Evolutionary conservation across 306 rosid species (phyloP).

Genomic region (Vicia sativa): DNA sequence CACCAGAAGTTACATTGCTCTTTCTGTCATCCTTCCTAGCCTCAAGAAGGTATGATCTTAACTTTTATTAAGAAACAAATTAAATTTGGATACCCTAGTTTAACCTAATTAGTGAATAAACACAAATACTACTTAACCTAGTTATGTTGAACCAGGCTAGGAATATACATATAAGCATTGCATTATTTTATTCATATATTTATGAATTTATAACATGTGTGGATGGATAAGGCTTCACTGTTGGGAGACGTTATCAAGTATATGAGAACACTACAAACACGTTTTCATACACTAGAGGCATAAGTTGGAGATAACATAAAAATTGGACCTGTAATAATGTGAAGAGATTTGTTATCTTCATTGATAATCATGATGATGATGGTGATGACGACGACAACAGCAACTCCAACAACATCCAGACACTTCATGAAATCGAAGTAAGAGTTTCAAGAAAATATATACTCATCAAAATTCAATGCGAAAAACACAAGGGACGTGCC

Average conservation of each 20-base stretch:
- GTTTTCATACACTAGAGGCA: constrained; percentile 60
- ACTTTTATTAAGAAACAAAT: no score
- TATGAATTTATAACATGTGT: not conserved
- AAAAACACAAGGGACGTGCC: constrained; percentile 50
- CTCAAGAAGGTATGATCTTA: constrained; percentile 66
- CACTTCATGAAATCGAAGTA: constrained; percentile 72
- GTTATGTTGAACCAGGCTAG: not conserved
- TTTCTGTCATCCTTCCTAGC: constrained; percentile 82
- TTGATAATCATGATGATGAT: constrained; percentile 42
- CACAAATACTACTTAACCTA: not conserved
- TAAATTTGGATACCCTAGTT: no score
- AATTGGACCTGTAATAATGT: constrained; percentile 49
- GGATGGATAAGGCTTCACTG: constrained; percentile 93
- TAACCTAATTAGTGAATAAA: not conserved
- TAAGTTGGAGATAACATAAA: constrained; percentile 45
- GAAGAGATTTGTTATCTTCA: constrained; percentile 51
- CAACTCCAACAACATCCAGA: constrained; percentile 36
- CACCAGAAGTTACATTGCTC: constrained; percentile 74
- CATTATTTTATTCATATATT: not conserved
- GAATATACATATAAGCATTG: no score
- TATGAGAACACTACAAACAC: constrained; percentile 65
- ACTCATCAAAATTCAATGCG: constrained; percentile 64
- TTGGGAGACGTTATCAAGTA: constrained; percentile 73
- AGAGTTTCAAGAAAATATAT: constrained; percentile 63
- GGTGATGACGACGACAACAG: not conserved